Base-by-base conservation (phyloP, 192 early-diverging fungal species). In the Cladochytrium replicatum region DNA sequence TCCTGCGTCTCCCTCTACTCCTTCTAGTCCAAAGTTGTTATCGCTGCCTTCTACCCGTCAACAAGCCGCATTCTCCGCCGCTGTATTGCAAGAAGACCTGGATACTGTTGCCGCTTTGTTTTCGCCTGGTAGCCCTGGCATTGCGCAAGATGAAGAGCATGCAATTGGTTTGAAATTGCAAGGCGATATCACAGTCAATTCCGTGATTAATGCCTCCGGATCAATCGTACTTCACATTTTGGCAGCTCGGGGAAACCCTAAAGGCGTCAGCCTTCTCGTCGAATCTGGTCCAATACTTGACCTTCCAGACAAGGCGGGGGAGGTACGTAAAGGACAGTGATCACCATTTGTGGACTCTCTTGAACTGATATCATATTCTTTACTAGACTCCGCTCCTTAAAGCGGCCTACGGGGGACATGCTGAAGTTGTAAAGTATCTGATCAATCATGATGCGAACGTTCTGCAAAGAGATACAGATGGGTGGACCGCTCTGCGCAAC, bases 401-500 rank as follows among this genome's bases (percentile, higher is more conserved):
- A 46, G 85, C 87, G 2, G 78, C 85, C 15, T 80, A 80, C 34
- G 54, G 63, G 46, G 87, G 86, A 4, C 77, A 79, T 54, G 49
- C 61, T 15, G 47, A 65, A 6, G 69, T 85, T 13, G 76, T 84
- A 3, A 56, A 57, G 15, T 82, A 68, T 45, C 56, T 91, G 27
- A 31, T 86, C 15, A 54, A 60, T 26, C 64, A 68, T 2, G 61
- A 69, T 7, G 84, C 85, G 4, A 70, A 86, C 44, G 68, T 82
- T 11, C 57, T 76, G 47, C 74, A 76, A 32, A 52, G 60, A 15
- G 88, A 91, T 58, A 73, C 69, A 45, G 84, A 87, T 41, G 85
- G 85, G 0, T 88, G 83, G 82, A 84, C 86, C 5, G 76, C 86
- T 2, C 70, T 91, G 25, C 89, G 89, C 62, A 88, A 89, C 54